Conservation (phyloP, 2,329 filamentous ascomycete genomes). For the Fusarium ambrosium region DNA sequence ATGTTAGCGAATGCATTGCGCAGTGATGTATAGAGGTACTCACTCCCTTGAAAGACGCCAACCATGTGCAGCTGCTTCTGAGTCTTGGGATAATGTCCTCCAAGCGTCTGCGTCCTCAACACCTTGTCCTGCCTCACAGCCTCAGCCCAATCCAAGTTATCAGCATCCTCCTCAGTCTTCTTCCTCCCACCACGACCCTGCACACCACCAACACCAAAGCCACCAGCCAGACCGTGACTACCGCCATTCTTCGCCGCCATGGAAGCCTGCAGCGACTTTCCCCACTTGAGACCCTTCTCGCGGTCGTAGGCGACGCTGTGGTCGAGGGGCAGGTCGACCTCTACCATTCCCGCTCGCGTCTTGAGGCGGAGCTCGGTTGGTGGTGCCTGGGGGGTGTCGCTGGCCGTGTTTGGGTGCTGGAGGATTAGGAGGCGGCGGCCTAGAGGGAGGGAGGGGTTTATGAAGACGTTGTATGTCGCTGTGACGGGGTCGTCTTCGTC, state of each 20-base stretch:
- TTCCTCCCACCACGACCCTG: conserved; percentile 55
- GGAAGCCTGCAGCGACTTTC: conserved; percentile 77
- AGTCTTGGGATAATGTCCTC: conserved; percentile 80
- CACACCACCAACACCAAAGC: conserved; percentile 74
- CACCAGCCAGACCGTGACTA: conserved; percentile 78
- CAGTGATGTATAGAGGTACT: conserved; percentile 48
- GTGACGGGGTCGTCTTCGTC: conserved; percentile 76
- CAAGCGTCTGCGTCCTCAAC: conserved; percentile 84
- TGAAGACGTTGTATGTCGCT: conserved; percentile 85
- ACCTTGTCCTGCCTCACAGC: conserved; percentile 79
- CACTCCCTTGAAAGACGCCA: conserved; percentile 88
- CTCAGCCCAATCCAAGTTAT: conserved; percentile 73
- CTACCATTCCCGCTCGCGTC: conserved; percentile 83
- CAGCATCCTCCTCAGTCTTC: conserved; percentile 61
- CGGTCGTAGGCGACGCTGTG: conserved; percentile 83
- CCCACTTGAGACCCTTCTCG: conserved; percentile 85
- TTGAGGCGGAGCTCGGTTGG: conserved; percentile 87
- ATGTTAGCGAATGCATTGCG: conserved; percentile 32
- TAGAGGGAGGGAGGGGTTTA: conserved; percentile 78
- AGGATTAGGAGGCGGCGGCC: conserved; percentile 81
- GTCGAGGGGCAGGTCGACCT: conserved; percentile 90
- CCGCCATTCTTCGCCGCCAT: conserved; percentile 72
- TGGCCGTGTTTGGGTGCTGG: conserved; percentile 86
- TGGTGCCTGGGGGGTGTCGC: conserved; percentile 63
- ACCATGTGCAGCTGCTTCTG: conserved; percentile 89